Evolutionary conservation across 1,284 basidiomycete species (phyloP).

Genomic region (Chalciporus sp.): DNA sequence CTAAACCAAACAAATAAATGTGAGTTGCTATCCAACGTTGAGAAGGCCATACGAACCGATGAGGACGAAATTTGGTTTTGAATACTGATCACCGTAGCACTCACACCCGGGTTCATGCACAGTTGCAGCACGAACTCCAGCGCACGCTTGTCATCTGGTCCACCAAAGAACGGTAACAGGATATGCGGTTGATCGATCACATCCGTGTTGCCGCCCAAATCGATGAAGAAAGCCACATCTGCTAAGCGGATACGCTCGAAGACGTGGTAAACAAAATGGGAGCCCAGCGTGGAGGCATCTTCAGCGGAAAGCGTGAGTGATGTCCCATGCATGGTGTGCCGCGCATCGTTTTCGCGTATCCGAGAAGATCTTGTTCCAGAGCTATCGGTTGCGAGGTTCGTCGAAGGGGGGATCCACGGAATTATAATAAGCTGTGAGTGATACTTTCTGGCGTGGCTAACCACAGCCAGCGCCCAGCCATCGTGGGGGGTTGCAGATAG

Average conservation of each 20-base stretch:
- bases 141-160: constrained; percentile 90
- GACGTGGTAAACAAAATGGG: constrained; percentile 82
- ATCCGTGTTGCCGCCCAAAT: constrained; percentile 50
- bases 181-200: constrained; percentile 60
- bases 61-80: constrained; percentile 18
- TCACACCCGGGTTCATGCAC: constrained; percentile 65
- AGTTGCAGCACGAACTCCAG: constrained; percentile 83
- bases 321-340: too few relatives aligned
- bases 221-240: constrained; percentile 88
- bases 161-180: constrained; percentile 92
- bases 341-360: constrained; percentile 25
- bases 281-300: constrained; percentile 56
- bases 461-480: constrained; percentile 71
- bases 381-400: constrained; percentile 20
- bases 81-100: constrained; percentile 68
- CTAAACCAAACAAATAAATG: constrained; percentile 45
- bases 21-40: constrained; percentile 37
- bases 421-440: constrained; percentile 79
- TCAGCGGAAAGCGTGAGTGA: constrained; percentile 1
- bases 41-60: constrained; percentile 35
- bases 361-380: constrained; percentile 21
- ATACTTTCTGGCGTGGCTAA: constrained; percentile 62
- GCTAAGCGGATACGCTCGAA: constrained; percentile 64
- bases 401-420: constrained; percentile 66
- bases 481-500: constrained; percentile 70